phyloP scores from a whole-genome alignment of 1,284 basidiomycete species.

The Cutaneotrichosporon curvatum region DNA sequence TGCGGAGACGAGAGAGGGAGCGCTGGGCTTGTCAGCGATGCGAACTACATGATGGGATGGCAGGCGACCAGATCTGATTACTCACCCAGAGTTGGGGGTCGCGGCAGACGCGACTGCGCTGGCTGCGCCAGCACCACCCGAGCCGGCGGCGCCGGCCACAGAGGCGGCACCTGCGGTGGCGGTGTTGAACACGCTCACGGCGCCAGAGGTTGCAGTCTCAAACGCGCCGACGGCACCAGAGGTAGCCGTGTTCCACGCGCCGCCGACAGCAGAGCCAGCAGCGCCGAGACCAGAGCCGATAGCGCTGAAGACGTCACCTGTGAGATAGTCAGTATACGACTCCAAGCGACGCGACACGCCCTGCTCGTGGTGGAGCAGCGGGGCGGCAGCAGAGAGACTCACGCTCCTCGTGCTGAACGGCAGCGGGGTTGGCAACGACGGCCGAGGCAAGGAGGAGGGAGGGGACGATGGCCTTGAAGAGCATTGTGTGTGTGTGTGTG shows the following conservation, averaged over 20 bases:
- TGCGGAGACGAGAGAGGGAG: not conserved
- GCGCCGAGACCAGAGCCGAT: too few relatives aligned
- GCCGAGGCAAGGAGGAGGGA: not conserved
- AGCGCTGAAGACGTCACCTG: too few relatives aligned
- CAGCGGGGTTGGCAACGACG: not conserved
- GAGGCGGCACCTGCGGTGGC: slow-evolving; percentile 10
- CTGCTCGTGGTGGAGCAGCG: too few relatives aligned
- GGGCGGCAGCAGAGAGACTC: too few relatives aligned
- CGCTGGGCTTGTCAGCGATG: not conserved
- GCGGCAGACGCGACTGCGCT: too few relatives aligned
- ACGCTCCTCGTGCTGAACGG: not conserved
- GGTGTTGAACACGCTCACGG: slow-evolving; percentile 8
- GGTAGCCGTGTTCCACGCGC: slow-evolving; percentile 9
- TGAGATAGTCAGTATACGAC: too few relatives aligned
- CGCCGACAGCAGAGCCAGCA: slow-evolving; percentile 5
- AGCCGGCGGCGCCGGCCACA: slow-evolving; percentile 1
- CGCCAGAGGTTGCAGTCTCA: slow-evolving; percentile 10
- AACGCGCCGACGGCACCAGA: slow-evolving; percentile 10
- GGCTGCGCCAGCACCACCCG: too few relatives aligned
- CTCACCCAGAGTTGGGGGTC: too few relatives aligned
- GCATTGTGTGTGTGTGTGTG: not conserved
- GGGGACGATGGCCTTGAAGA: not conserved
- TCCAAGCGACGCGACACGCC: too few relatives aligned
- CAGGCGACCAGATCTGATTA: not conserved
- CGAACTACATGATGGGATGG: too few relatives aligned